phyloP scores from a whole-genome alignment of 2,329 filamentous ascomycete species.

The Diatrype stigma region DNA sequence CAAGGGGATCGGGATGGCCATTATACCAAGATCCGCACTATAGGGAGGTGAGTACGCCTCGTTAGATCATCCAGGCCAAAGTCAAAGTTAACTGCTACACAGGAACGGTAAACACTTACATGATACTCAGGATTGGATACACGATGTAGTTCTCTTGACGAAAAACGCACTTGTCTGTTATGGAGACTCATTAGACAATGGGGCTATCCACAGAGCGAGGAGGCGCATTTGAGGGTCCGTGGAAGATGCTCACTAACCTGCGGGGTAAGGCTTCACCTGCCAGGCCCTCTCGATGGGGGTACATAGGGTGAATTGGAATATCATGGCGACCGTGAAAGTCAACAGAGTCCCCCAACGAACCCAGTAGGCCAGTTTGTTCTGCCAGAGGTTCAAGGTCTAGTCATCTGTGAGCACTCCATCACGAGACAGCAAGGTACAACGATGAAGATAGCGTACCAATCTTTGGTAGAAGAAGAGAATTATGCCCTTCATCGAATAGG shows the following conservation, averaged over 20 bases:
- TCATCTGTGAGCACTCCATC: constrained; percentile 1
- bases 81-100: too few relatives aligned
- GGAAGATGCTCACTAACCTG: constrained; percentile 3
- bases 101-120: constrained; percentile 1
- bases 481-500: constrained; percentile 9
- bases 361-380: constrained; percentile 3
- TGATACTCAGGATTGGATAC: constrained; percentile 7
- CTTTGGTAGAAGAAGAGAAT: constrained; percentile 8
- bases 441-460: constrained; percentile 2
- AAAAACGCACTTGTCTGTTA: constrained; percentile 9
- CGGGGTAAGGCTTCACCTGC: constrained; percentile 9
- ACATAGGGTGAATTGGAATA: constrained; percentile 8
- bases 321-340: constrained; percentile 5
- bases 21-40: constrained; percentile 8
- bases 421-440: neutral
- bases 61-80: neutral
- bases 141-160: constrained; percentile 8
- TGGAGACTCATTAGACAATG: constrained; percentile 1
- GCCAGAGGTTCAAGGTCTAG: constrained; percentile 9
- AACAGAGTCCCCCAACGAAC: constrained; percentile 2
- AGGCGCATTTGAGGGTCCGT: neutral
- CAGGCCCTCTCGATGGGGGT: constrained; percentile 6
- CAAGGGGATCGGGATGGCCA: constrained; percentile 8
- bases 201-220: neutral
- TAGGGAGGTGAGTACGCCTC: neutral